Evolutionary conservation across 768 basidiomycete species (phyloP).

Genomic region (Pisolithus marmoratus): DNA sequence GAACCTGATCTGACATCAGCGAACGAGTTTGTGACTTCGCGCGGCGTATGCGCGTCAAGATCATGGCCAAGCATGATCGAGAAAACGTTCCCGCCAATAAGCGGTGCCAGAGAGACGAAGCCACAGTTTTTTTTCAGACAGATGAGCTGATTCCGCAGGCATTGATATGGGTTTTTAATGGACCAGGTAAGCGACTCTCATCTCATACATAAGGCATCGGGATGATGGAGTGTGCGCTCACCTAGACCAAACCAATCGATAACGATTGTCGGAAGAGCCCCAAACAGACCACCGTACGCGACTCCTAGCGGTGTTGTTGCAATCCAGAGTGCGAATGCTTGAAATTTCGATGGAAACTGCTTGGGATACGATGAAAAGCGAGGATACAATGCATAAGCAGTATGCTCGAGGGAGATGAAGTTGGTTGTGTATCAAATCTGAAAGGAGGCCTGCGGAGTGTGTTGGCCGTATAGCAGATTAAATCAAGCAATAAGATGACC

Average conservation of each 20-base stretch:
- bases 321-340: conserved; percentile 63
- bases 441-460: conserved; percentile 48
- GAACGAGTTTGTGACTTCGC: background rate
- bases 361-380: conserved; percentile 79
- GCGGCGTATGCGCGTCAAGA: conserved; percentile 61
- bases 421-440: conserved; percentile 62
- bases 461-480: background rate
- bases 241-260: conserved; percentile 89
- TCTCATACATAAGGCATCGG: no score
- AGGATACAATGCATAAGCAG: no score
- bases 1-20: conserved; percentile 7
- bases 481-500: no score
- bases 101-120: no score
- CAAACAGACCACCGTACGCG: conserved; percentile 71
- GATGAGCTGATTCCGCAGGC: conserved; percentile 43
- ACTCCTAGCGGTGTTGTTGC: conserved; percentile 29
- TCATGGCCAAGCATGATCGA: conserved; percentile 80
- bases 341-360: conserved; percentile 48
- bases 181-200: no score
- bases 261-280: conserved; percentile 66
- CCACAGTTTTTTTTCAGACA: conserved; percentile 85
- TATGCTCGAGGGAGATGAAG: no score
- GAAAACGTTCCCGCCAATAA: conserved; percentile 77
- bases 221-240: conserved; percentile 36
- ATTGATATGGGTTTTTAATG: background rate